These are phyloP conservation scores for Cadophora malorum DNA, from an alignment of 2,329 filamentous ascomycete genomes.

Conservation along the genomic window DNA sequence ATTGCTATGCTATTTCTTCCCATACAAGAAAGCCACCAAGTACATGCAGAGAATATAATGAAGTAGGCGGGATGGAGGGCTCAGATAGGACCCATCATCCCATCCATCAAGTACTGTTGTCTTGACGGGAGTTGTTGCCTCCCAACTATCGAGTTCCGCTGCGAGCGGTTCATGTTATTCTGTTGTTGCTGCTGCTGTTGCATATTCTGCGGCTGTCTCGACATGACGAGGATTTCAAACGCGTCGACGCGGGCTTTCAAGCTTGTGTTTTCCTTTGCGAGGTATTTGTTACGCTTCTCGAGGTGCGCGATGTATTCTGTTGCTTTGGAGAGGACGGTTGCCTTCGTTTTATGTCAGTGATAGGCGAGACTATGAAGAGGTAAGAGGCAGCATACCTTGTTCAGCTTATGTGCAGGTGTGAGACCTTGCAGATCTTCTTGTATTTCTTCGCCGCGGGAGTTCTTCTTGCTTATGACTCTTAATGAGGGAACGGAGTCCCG, in stretches of 20 bases:
- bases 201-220: constrained; percentile 41
- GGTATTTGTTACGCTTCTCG: constrained; percentile 83
- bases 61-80: background rate
- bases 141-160: constrained; percentile 14
- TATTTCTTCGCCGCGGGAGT: constrained; percentile 61
- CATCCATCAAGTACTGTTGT: constrained; percentile 20
- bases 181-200: constrained; percentile 23
- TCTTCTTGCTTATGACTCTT: constrained; percentile 56
- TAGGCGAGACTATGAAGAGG: background rate
- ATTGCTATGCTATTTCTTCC: background rate
- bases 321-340: constrained; percentile 80
- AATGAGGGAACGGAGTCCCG: constrained; percentile 75
- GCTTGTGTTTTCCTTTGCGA: constrained; percentile 80
- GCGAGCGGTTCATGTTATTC: background rate
- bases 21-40: background rate
- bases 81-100: constrained; percentile 20
- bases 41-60: background rate
- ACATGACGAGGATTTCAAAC: constrained; percentile 80
- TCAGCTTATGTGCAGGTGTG: constrained; percentile 70
- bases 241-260: constrained; percentile 81
- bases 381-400: constrained; percentile 56
- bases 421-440: constrained; percentile 65
- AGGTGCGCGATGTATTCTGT: constrained; percentile 95
- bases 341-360: constrained; percentile 30
- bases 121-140: constrained; percentile 4